Conservation (phyloP, 352 stramenopile species). For the Pythium plurisporium region DNA sequence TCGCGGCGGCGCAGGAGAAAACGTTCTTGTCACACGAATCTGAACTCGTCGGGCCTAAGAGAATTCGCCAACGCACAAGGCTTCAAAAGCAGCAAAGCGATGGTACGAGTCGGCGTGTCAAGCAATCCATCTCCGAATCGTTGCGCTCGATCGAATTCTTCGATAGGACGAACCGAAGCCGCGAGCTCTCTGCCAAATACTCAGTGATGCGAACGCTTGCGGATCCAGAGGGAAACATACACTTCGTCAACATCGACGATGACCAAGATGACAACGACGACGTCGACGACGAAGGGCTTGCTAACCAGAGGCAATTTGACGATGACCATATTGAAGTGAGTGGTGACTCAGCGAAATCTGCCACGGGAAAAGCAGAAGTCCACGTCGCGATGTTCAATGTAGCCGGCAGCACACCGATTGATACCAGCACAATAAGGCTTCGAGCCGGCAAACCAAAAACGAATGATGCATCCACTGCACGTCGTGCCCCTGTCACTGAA, state of each 20-base stretch:
- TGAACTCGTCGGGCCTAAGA: constrained; percentile 35
- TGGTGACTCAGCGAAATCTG: not conserved
- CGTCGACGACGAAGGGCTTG: constrained; percentile 4
- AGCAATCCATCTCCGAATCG: constrained; percentile 67
- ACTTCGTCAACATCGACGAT: constrained; percentile 79
- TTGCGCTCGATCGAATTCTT: constrained; percentile 70
- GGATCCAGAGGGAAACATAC: constrained; percentile 68
- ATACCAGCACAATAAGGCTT: not conserved
- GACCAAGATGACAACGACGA: constrained; percentile 29
- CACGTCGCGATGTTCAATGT: constrained; percentile 7
- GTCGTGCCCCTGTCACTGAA: not conserved
- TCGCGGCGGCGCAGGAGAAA: constrained; percentile 17
- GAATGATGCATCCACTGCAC: not conserved
- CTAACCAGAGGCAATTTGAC: not conserved
- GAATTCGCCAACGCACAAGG: constrained; percentile 34
- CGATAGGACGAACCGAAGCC: constrained; percentile 66
- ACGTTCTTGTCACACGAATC: constrained; percentile 44
- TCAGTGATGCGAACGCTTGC: constrained; percentile 52
- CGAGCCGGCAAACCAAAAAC: not conserved
- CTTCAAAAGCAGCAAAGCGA: constrained; percentile 22
- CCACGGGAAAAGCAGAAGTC: not conserved
- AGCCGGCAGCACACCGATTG: not conserved
- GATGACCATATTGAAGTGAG: not conserved
- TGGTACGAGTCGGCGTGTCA: constrained; percentile 47
- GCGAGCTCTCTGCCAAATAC: constrained; percentile 53